phyloP scores from a whole-genome alignment of 148 eudicot species.

The Mesembryanthemum crystallinum region DNA sequence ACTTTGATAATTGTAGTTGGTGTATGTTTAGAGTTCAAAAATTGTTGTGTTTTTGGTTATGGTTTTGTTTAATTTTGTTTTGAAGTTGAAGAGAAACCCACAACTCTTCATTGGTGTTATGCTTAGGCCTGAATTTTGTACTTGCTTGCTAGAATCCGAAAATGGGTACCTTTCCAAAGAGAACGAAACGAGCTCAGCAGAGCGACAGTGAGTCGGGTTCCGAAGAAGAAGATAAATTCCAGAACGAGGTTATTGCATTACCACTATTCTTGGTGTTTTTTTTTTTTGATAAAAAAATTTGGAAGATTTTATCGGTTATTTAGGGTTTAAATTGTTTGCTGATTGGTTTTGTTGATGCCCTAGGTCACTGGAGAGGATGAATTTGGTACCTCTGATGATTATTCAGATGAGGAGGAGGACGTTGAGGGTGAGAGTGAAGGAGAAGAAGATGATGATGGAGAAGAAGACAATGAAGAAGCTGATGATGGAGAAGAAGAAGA shows the following conservation, averaged over 20 bases:
- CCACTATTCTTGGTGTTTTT: not conserved
- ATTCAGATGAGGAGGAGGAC: constrained; percentile 22
- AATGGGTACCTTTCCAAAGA: constrained; percentile 36
- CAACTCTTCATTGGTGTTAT: too few species aligned
- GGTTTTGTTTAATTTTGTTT: too few species aligned
- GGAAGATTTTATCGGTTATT: not conserved
- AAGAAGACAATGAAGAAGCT: constrained; percentile 18
- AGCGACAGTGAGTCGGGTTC: constrained; percentile 38
- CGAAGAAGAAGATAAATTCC: constrained; percentile 33
- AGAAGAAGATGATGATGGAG: constrained; percentile 26
- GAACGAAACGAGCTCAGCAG: constrained; percentile 32
- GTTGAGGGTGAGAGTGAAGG: constrained; percentile 13
- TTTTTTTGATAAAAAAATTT: not conserved
- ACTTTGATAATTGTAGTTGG: too few species aligned
- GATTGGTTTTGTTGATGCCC: not conserved
- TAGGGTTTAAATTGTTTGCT: not conserved
- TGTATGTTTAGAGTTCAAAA: too few species aligned
- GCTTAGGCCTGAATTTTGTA: too few species aligned
- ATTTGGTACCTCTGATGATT: constrained; percentile 28
- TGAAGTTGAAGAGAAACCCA: too few species aligned
- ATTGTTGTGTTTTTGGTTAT: too few species aligned
- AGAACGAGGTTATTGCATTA: constrained; percentile 24
- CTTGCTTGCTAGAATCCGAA: not conserved
- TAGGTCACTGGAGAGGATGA: constrained; percentile 35
- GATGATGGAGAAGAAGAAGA: constrained; percentile 29